Conservation (phyloP, 768 basidiomycete species). For the Mycena floridula region DNA sequence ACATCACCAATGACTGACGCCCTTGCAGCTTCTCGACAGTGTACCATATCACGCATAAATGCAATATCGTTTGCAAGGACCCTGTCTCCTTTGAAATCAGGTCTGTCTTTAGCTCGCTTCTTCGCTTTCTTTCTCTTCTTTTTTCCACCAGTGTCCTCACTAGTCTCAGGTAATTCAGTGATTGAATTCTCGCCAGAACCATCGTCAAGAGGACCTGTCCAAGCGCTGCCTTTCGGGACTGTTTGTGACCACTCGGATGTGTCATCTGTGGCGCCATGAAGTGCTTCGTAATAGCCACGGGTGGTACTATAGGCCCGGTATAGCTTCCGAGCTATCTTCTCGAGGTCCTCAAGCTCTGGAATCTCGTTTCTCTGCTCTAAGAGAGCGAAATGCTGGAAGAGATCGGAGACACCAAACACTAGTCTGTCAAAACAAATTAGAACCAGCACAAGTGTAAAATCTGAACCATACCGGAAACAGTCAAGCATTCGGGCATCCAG, state of each 20-base stretch:
- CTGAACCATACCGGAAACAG: conserved; percentile 25
- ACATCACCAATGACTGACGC: conserved; percentile 13
- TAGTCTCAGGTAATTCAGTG: not conserved
- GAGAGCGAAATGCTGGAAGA: conserved; percentile 12
- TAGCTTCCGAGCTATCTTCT: conserved; percentile 7
- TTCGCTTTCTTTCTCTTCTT: conserved; percentile 1
- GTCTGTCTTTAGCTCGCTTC: not conserved
- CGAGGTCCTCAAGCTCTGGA: conserved; percentile 16
- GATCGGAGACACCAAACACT: conserved; percentile 4
- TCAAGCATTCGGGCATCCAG: conserved; percentile 25
- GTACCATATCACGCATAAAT: conserved; percentile 17
- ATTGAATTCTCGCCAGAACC: not conserved
- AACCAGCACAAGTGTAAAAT: not conserved
- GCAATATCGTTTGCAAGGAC: conserved; percentile 18
- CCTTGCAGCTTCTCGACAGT: conserved; percentile 13
- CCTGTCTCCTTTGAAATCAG: conserved; percentile 11
- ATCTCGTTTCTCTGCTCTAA: not conserved
- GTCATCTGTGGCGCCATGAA: not conserved
- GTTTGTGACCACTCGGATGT: not conserved
- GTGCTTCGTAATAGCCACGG: not conserved
- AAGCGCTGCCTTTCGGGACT: not conserved
- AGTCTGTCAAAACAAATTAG: not conserved
- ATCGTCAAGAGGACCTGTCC: not conserved
- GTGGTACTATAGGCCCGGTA: conserved; percentile 1
- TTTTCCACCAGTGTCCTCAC: not conserved